Evolutionary conservation across 1,284 basidiomycete genomes (phyloP), one percentile per base, ranked within the genome.

Genomic region (Erythrobasidium hasegawianum): DNA sequence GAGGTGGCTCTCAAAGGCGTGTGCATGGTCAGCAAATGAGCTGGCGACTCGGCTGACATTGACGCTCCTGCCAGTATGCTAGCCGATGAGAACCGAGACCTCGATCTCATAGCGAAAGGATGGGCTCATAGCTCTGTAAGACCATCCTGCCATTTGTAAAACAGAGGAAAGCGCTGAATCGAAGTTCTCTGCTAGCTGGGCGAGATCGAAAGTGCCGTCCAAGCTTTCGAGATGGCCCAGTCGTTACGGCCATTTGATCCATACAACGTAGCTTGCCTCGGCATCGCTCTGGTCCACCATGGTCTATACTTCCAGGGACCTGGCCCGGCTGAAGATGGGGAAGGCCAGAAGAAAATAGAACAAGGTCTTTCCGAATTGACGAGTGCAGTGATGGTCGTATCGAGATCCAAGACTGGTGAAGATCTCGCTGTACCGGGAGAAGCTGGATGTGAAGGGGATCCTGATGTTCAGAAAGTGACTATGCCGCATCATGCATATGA

Each of bases 61-160:
- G n/a, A n/a, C n/a, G n/a, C n/a, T n/a, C n/a, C n/a, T n/a, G n/a
- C n/a, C 43, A 47, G 43, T 53, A 24, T 55, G 13, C 38, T 71
- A 2, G 69, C 69, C 0, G 69, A 70, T 22, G 40, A 49, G 2
- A 70, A 72, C 8, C 43, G 54, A 14, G 71, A 72, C 43, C 40
- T 72, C 11, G 71, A 71, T 39, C 70, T 64, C 20, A 49, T 72
- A 13, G 67, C 64, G 14, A 54, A 70, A 52, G 69, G 70, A 11
- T 71, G 70, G 70, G 70, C 67, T 4, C 69, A 70, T 39, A 60
- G 58, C 5, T 68, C 62, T 29, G 67, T 72, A 20, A 61, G 62
- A 26, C 18, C n/a, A n/a, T n/a, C n/a, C n/a, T n/a, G n/a, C n/a
- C n/a, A n/a, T n/a, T n/a, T n/a, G n/a, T n/a, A n/a, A n/a, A n/a